Evolutionary conservation across 768 basidiomycete species (phyloP), one percentile per base, ranked within the genome.

Genomic region (Multifurca ochricompacta): DNA sequence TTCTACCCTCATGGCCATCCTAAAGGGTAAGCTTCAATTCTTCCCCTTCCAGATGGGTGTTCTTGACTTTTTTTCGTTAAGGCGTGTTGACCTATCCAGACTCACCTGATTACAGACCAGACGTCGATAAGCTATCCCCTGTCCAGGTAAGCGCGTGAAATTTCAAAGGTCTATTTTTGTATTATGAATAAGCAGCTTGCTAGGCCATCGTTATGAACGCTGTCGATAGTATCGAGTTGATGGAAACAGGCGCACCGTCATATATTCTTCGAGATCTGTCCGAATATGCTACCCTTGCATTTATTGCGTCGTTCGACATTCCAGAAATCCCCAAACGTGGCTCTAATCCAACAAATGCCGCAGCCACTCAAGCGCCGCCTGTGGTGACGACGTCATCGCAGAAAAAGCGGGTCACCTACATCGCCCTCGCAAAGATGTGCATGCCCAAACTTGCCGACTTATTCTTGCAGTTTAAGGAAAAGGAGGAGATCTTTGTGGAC

Each of bases 31-130:
- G 67, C 64, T 63, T 2, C 6, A 23, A 8, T 10, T 13, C 1
- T 39, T 11, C 5, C 19, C 18, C 13, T 9, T 25, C 2, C 19
- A 28, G 11, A 10, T 31, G 27, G 18, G 2, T 37, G 13, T 34
- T 25, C 14, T 23, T 48, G 35, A 39, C 34, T 9, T 16, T 34
- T 14, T 27, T 46, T 6, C 46, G 4, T 59, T n/a, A n/a, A 88
- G 87, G 83, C 25, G 75, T 87, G 32, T 70, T 89, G 60, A 93
- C 88, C 0, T 96, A 96, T 64, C 73, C 83, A 2, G 74, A 75
- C 52, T 93, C 90, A 0, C 82, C 87, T 13, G 91, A 95, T 64
- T 95, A 91, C 66, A 75, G 92, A 37, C 85, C 89, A 1, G 95
- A 99, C 62, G 74, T 93, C 37, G 94, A 98, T 64, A 68, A 72